These are phyloP conservation scores for Pythium dissotocum DNA, from an alignment of 352 stramenopile species.

Conservation along the genomic window DNA sequence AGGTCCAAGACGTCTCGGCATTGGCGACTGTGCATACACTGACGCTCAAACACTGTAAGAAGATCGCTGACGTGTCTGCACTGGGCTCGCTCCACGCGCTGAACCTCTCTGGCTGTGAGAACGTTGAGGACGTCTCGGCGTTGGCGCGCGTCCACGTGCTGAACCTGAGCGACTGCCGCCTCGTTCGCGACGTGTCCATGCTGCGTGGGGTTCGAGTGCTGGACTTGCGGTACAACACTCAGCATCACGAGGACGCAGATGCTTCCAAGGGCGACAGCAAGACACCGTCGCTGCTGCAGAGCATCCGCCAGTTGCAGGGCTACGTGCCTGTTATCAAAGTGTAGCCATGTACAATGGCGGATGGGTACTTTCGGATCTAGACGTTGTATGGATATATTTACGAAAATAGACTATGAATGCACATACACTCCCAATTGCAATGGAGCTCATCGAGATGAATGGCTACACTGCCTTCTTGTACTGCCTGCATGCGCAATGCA, in stretches of 20 bases:
- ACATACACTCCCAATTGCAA: constrained; percentile 1
- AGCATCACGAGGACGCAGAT: constrained; percentile 5
- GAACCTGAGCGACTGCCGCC: constrained; percentile 62
- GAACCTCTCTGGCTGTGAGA: constrained; percentile 59
- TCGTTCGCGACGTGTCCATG: constrained; percentile 50
- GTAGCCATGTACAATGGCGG: constrained; percentile 16
- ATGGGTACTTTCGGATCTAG: constrained; percentile 19
- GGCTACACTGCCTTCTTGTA: neutral
- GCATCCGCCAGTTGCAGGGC: constrained; percentile 24
- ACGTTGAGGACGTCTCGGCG: constrained; percentile 46
- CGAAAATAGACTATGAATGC: constrained; percentile 32
- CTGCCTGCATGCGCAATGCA: constrained; percentile 15
- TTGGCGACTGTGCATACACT: constrained; percentile 54
- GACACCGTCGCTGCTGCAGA: constrained; percentile 24
- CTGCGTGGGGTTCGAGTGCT: constrained; percentile 58
- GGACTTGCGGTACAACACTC: constrained; percentile 61
- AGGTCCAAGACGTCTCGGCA: constrained; percentile 47
- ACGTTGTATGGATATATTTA: constrained; percentile 21
- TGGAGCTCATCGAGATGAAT: neutral
- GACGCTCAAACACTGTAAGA: constrained; percentile 59
- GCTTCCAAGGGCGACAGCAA: constrained; percentile 15
- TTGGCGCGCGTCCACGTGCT: constrained; percentile 51
- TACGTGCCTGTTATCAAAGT: constrained; percentile 37
- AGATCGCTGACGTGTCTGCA: constrained; percentile 46
- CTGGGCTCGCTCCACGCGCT: constrained; percentile 49